These are phyloP conservation scores for Clonostachys byssicola DNA, from an alignment of 2,329 filamentous ascomycete species.

Conservation along the genomic window DNA sequence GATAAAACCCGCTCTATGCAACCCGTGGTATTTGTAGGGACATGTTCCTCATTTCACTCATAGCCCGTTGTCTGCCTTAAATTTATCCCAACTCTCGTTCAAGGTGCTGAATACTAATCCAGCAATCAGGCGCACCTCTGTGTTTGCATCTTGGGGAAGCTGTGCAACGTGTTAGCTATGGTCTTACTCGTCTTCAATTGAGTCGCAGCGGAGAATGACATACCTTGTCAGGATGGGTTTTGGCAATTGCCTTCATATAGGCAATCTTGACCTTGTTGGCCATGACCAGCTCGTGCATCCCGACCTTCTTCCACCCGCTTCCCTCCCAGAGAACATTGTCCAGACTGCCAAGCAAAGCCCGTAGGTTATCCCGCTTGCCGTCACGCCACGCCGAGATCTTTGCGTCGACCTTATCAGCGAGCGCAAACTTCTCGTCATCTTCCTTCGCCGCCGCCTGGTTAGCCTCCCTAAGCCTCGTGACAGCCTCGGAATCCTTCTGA, in stretches of 20 bases:
- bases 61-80: constrained; percentile 64
- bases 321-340: constrained; percentile 89
- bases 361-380: constrained; percentile 88
- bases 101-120: constrained; percentile 63
- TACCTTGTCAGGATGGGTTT: constrained; percentile 99
- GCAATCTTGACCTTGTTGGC: constrained; percentile 93
- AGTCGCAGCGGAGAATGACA: constrained; percentile 19
- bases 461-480: constrained; percentile 75
- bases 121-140: constrained; percentile 63
- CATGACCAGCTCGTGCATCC: constrained; percentile 88
- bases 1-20: neutral
- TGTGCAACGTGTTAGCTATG: constrained; percentile 17
- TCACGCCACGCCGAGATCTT: constrained; percentile 78
- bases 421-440: constrained; percentile 89
- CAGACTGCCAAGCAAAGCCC: constrained; percentile 80
- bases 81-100: constrained; percentile 72
- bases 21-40: no score
- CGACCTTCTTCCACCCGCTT: constrained; percentile 95
- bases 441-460: constrained; percentile 82
- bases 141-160: constrained; percentile 61
- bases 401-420: constrained; percentile 82
- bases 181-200: neutral
- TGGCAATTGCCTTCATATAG: constrained; percentile 99
- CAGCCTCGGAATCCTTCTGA: constrained; percentile 65
- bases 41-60: constrained; percentile 18